phyloP scores from a whole-genome alignment of 768 basidiomycete genomes.

The Boletus edulis region DNA sequence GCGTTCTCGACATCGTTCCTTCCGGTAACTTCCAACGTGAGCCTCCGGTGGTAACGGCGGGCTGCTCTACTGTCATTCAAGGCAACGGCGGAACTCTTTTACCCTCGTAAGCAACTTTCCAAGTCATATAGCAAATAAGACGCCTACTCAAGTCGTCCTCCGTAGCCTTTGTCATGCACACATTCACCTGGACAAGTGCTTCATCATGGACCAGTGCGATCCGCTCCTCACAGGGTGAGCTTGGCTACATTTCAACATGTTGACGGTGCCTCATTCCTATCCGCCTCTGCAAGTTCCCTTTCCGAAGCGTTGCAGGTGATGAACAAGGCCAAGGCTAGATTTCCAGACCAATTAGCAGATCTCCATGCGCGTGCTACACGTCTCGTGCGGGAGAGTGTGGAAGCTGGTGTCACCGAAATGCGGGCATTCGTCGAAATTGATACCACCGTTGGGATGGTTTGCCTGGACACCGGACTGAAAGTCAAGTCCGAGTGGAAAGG shows the following conservation, averaged over 20 bases:
- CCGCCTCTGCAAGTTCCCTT: constrained; percentile 42
- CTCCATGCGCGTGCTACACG: constrained; percentile 50
- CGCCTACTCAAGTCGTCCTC: not conserved
- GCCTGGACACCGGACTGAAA: constrained; percentile 50
- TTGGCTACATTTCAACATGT: not conserved
- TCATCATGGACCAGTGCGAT: constrained; percentile 56
- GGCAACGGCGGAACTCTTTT: constrained; percentile 30
- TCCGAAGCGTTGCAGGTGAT: constrained; percentile 54
- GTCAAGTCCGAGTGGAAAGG: constrained; percentile 44
- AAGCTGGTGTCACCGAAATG: constrained; percentile 62
- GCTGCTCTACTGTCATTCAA: constrained; percentile 9
- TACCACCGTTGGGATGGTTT: constrained; percentile 47
- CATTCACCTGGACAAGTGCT: constrained; percentile 69
- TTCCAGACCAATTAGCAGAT: constrained; percentile 42
- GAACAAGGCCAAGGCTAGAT: constrained; percentile 47
- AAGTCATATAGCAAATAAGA: constrained; percentile 11
- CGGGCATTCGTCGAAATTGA: constrained; percentile 71
- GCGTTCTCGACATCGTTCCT: constrained; percentile 24
- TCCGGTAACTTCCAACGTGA: not conserved
- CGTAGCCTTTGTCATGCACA: constrained; percentile 57
- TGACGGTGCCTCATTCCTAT: not conserved
- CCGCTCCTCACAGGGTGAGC: constrained; percentile 51
- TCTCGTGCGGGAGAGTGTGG: constrained; percentile 55
- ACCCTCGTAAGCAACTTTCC: constrained; percentile 28
- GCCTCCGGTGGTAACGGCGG: not conserved